phyloP scores from a whole-genome alignment of 1,284 basidiomycete species.

The Moesziomyces sp. region DNA sequence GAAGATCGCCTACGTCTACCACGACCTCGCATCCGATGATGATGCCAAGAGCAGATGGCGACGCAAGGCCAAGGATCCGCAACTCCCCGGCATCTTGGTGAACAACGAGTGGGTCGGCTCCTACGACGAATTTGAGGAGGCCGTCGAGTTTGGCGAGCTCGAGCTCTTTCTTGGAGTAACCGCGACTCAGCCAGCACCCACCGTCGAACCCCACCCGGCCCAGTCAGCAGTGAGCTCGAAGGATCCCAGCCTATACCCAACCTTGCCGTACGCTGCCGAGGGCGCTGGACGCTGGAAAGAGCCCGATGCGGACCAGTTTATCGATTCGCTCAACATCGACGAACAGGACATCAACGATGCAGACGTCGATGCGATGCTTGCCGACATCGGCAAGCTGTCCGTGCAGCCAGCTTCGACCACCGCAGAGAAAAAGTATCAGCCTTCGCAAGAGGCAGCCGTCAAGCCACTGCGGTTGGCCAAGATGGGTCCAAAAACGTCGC shows the following conservation, averaged over 20 bases:
- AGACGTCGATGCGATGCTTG: slow-evolving; percentile 52
- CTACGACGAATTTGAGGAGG: slow-evolving; percentile 66
- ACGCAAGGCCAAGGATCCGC: slow-evolving; percentile 59
- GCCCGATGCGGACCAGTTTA: slow-evolving; percentile 57
- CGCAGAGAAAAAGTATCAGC: slow-evolving; percentile 38
- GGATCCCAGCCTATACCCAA: slow-evolving; percentile 46
- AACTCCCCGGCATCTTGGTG: slow-evolving; percentile 64
- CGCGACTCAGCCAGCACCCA: slow-evolving; percentile 7
- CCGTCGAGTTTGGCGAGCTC: slow-evolving; percentile 66
- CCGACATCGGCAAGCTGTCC: slow-evolving; percentile 26
- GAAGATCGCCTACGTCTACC: slow-evolving; percentile 64
- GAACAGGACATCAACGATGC: slow-evolving; percentile 53
- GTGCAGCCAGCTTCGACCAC: slow-evolving; percentile 8
- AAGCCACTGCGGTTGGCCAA: slow-evolving; percentile 59
- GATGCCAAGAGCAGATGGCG: slow-evolving; percentile 66
- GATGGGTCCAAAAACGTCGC: slow-evolving; percentile 45
- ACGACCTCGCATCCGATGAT: slow-evolving; percentile 65
- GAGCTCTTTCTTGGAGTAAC: slow-evolving; percentile 58
- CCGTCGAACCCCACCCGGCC: slow-evolving; percentile 34
- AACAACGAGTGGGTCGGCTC: slow-evolving; percentile 67
- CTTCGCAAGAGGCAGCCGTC: slow-evolving; percentile 49
- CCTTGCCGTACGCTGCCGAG: slow-evolving; percentile 47
- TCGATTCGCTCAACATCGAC: slow-evolving; percentile 53
- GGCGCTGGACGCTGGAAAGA: slow-evolving; percentile 51
- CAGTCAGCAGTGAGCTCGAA: slow-evolving; percentile 44